These are phyloP conservation scores for Fusarium heterosporum DNA, from an alignment of 2,329 filamentous ascomycete genomes.

Conservation along the genomic window DNA sequence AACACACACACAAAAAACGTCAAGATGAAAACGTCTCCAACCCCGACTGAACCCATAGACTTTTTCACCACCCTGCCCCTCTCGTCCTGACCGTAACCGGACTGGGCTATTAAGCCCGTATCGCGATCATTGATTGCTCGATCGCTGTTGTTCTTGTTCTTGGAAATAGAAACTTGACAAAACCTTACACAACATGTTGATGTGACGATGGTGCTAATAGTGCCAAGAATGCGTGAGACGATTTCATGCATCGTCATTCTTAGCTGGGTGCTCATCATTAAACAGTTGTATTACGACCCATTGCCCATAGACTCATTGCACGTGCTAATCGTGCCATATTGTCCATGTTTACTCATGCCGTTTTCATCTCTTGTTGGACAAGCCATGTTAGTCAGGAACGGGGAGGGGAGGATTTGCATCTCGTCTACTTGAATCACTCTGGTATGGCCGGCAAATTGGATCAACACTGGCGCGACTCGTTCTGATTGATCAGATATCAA, in stretches of 20 bases:
- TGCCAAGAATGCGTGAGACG: slow-evolving; percentile 27
- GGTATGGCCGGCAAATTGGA: slow-evolving; percentile 38
- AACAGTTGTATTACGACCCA: slow-evolving; percentile 13
- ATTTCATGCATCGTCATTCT: slow-evolving; percentile 44
- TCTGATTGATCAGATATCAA: slow-evolving; percentile 25
- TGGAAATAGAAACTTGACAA: slow-evolving; percentile 12
- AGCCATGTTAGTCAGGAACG: slow-evolving; percentile 36
- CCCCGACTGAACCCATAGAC: slow-evolving; percentile 34
- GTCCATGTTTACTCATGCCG: slow-evolving; percentile 1
- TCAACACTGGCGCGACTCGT: slow-evolving; percentile 30
- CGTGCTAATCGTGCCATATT: slow-evolving; percentile 20
- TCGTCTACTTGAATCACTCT: slow-evolving; percentile 22
- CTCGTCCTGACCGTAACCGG: slow-evolving; percentile 25
- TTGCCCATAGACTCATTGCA: slow-evolving; percentile 5
- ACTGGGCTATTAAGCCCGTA: slow-evolving; percentile 2
- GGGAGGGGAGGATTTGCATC: slow-evolving; percentile 12
- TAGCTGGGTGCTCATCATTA: slow-evolving; percentile 44
- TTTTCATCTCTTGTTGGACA: slow-evolving; percentile 32
- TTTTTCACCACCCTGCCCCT: slow-evolving; percentile 35
- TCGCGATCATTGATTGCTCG: slow-evolving; percentile 27
- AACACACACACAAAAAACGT: background rate
- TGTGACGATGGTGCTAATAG: slow-evolving; percentile 7
- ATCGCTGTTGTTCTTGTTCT: slow-evolving; percentile 5
- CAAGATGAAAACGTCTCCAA: slow-evolving; percentile 11
- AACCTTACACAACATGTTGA: slow-evolving; percentile 12